Conservation (phyloP, 352 stramenopile species). For the Peronospora destructor region DNA sequence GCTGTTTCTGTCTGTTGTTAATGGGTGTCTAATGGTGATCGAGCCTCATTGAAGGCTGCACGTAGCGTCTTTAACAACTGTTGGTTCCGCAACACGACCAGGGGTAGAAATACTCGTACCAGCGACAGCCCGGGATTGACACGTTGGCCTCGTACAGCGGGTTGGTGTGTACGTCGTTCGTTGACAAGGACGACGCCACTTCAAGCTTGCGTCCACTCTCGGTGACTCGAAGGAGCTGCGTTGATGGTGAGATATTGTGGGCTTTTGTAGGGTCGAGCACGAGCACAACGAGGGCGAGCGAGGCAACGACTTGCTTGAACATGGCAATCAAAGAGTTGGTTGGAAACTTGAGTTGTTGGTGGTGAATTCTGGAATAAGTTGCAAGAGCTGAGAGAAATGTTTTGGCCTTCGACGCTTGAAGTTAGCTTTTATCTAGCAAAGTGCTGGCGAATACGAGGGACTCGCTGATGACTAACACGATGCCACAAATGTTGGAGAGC, state of each 20-base stretch:
- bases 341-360: conserved; percentile 7
- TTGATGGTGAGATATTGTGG: neutral
- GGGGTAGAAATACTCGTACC: conserved; percentile 21
- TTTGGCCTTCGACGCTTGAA: neutral
- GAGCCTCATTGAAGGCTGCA: no score
- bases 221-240: conserved; percentile 2
- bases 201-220: conserved; percentile 6
- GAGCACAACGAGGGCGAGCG: conserved; percentile 9
- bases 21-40: no score
- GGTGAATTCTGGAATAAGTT: conserved; percentile 15
- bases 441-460: conserved; percentile 7
- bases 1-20: no score
- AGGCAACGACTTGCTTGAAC: conserved; percentile 13
- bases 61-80: conserved; percentile 10
- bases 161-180: conserved; percentile 1
- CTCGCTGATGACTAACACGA: neutral
- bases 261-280: conserved; percentile 6
- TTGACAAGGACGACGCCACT: conserved; percentile 1
- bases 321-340: conserved; percentile 7
- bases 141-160: conserved; percentile 19
- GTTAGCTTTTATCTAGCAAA: neutral
- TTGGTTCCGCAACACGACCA: conserved; percentile 24
- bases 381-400: neutral
- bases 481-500: neutral
- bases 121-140: conserved; percentile 18